phyloP scores from a whole-genome alignment of 2,329 filamentous ascomycete genomes.

The Nigrospora oryzae region DNA sequence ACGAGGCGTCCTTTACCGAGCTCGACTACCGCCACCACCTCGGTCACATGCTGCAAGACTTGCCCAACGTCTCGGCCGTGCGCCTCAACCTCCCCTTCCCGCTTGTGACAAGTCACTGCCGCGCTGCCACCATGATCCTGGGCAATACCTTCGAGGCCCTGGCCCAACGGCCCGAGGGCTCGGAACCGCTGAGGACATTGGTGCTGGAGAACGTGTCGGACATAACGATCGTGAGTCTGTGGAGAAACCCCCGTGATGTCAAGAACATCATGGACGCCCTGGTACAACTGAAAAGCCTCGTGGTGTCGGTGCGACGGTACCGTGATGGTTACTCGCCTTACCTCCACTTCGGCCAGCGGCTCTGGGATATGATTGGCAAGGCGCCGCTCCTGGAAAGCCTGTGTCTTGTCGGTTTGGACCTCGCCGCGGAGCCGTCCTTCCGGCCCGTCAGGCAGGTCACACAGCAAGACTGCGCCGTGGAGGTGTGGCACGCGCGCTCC shows the following conservation, averaged over 20 bases:
- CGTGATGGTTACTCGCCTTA: conserved; percentile 25
- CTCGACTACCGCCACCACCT: conserved; percentile 33
- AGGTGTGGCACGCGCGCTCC: conserved; percentile 30
- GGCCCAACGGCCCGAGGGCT: conserved; percentile 33
- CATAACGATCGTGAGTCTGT: conserved; percentile 36
- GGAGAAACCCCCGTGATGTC: conserved; percentile 42
- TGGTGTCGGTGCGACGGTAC: conserved; percentile 37
- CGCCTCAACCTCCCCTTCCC: conserved; percentile 44
- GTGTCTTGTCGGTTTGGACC: conserved; percentile 37
- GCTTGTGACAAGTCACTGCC: conserved; percentile 34
- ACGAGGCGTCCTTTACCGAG: conserved; percentile 38
- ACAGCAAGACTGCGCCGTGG: conserved; percentile 22
- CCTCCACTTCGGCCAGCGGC: conserved; percentile 31
- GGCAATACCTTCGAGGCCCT: conserved; percentile 43
- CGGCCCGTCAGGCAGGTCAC: conserved; percentile 28
- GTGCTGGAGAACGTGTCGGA: conserved; percentile 43
- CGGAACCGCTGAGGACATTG: conserved; percentile 31
- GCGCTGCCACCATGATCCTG: conserved; percentile 40
- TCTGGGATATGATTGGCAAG: conserved; percentile 41
- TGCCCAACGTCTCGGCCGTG: conserved; percentile 34
- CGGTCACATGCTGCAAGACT: conserved; percentile 32
- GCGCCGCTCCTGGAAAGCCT: conserved; percentile 35
- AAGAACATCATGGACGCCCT: conserved; percentile 37
- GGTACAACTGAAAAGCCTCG: conserved; percentile 31
- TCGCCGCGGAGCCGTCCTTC: conserved; percentile 25